Evolutionary conservation across 2,329 filamentous ascomycete species (phyloP).

Genomic region (Stagonosporopsis vannaccii): DNA sequence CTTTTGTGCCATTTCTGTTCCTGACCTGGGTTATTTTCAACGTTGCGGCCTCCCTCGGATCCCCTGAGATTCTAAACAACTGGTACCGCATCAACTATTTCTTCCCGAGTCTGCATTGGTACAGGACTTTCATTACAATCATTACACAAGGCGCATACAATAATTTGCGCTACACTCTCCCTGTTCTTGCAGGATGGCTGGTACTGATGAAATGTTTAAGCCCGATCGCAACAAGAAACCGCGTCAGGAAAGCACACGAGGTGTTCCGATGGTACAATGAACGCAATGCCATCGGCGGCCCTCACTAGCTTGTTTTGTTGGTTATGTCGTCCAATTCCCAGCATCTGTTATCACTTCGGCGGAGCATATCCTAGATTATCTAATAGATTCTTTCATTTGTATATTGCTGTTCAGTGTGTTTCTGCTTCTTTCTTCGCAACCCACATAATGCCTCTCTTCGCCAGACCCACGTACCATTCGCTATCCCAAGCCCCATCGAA

Average conservation of each 20-base stretch:
- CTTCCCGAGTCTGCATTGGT: slow-evolving; percentile 21
- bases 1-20: slow-evolving; percentile 12
- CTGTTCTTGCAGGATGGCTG: slow-evolving; percentile 16
- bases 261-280: slow-evolving; percentile 17
- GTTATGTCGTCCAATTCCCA: neutral
- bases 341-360: neutral
- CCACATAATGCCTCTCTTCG: slow-evolving; percentile 34
- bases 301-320: slow-evolving; percentile 8
- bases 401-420: neutral
- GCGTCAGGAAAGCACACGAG: slow-evolving; percentile 18
- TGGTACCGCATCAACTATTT: slow-evolving; percentile 17
- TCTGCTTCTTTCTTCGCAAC: slow-evolving; percentile 7
- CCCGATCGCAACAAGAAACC: slow-evolving; percentile 19
- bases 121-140: slow-evolving; percentile 17
- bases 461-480: slow-evolving; percentile 30
- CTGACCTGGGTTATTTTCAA: slow-evolving; percentile 18
- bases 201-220: slow-evolving; percentile 17
- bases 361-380: neutral
- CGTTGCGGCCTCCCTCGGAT: slow-evolving; percentile 7
- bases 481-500: slow-evolving; percentile 37
- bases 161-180: slow-evolving; percentile 17
- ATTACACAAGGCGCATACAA: slow-evolving; percentile 15
- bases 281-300: slow-evolving; percentile 18
- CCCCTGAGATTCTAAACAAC: slow-evolving; percentile 4
- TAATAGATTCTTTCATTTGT: neutral